Percentiles rank a stretch among this genome's conserved stretches.
Conservation (phyloP, 208 protist genomes). For the Leishmania major region DNA sequence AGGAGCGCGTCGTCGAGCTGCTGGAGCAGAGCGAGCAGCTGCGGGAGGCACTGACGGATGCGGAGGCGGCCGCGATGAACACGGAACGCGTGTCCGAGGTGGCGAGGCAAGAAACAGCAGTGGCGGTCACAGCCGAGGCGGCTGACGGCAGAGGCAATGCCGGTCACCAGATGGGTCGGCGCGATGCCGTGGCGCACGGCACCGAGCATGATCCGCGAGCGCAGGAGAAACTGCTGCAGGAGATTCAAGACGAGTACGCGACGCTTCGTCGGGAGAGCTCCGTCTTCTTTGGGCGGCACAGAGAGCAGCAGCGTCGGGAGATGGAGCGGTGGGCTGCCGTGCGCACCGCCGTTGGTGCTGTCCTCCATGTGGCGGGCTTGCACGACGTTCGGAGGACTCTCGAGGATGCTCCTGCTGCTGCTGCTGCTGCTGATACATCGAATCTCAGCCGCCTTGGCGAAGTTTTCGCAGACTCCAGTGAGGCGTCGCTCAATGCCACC, state of each 20-base stretch:
- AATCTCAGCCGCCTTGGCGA: not conserved
- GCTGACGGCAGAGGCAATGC: not conserved
- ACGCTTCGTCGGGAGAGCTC: slow-evolving; percentile 10
- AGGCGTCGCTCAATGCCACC: not conserved
- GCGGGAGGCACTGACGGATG: not conserved
- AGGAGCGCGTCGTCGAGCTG: slow-evolving; percentile 10
- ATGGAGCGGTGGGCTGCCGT: slow-evolving; percentile 15
- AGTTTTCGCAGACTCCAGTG: not conserved
- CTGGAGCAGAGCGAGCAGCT: slow-evolving; percentile 10
- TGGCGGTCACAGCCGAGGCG: not conserved
- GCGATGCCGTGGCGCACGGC: not conserved
- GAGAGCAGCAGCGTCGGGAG: not conserved
- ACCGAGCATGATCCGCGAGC: not conserved
- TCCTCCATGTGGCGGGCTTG: not conserved
- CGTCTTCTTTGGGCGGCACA: not conserved
- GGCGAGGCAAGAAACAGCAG: not conserved
- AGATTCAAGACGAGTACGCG: slow-evolving; percentile 4
- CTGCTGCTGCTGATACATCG: not conserved
- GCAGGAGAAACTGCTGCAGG: not conserved
- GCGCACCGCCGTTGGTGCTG: not conserved
- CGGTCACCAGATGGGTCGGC: not conserved
- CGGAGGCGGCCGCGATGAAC: not conserved
- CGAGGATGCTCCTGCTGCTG: not conserved
- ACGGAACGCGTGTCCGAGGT: not conserved
- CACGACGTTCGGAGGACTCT: not conserved